Base-by-base conservation (phyloP, 495 filamentous ascomycete genomes). In the Penicillium lividum region DNA sequence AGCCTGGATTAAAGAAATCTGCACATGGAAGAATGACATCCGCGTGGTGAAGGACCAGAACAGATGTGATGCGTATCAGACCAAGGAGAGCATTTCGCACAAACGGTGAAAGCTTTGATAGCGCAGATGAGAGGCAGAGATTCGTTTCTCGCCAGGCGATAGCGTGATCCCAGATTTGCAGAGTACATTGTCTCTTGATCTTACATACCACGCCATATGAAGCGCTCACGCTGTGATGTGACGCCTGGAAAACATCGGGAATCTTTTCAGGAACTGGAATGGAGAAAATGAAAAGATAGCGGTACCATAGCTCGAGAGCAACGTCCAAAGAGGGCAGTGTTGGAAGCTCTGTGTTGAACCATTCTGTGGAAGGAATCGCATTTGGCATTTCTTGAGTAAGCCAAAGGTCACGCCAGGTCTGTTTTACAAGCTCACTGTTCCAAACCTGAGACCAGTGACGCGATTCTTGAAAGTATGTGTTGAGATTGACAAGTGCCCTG, bases 131-230 rank as follows among this genome's bases (percentile, higher is more conserved):
- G 7, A 86, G 72, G 55, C 82, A 85, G 7, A 84, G 73, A 56
- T 83, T 86, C 15, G 80, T 84, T 64, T 89, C 85, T 60, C 85
- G 73, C 83, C 82, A 89, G 45, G 77, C 79, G 58, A 89, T 89
- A 48, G 83, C 83, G 59, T 89, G 85, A 58, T 89, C 85, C 85
- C 85, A 89, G 56, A 89, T 84, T 58, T 86, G 83, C 42, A 87
- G 73, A 1, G 81, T 86, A 54, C 80, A 83, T 36, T 79, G 77
- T 15, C 83, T 75, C 64, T 83, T 84, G 48, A 86, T 75, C 67
- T 88, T 89, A 70, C 84, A 84, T n/a, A 88, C 77, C 30, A 88
- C 80, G 16, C 85, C 85, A 46, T 87, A 89, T 0, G 84, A 81
- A 9, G 84, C 84, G 57, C 83, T 83, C 46, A 84, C 79, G 59